Evolutionary conservation across 371 early-diverging fungal species (phyloP).

Genomic region (Syncephalis plumigaleata): DNA sequence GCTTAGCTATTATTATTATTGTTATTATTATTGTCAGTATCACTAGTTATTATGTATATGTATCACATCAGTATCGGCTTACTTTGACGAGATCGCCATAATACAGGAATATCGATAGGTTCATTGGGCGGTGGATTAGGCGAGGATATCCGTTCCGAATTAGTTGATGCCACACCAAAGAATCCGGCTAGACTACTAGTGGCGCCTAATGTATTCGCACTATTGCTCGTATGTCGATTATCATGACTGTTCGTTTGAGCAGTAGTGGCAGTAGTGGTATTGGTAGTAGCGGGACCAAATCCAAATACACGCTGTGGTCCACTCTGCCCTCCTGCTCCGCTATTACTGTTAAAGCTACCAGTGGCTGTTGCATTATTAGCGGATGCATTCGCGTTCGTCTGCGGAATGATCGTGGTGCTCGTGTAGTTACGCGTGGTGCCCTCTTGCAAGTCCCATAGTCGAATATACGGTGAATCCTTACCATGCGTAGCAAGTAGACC

Average conservation of each 20-base stretch:
- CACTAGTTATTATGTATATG: conserved; percentile 32
- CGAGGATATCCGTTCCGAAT: conserved; percentile 6
- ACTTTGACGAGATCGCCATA: conserved; percentile 6
- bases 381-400: no score
- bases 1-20: conserved; percentile 14
- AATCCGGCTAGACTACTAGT: background rate
- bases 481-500: conserved; percentile 47
- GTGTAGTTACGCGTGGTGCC: conserved; percentile 9
- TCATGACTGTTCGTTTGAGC: background rate
- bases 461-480: conserved; percentile 30
- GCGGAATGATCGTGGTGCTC: background rate
- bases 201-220: conserved; percentile 1
- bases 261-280: no score
- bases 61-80: conserved; percentile 41
- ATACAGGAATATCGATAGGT: no score
- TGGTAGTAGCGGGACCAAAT: conserved; percentile 1
- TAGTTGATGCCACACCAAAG: conserved; percentile 4
- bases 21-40: no score
- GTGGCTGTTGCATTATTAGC: background rate
- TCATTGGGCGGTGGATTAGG: no score
- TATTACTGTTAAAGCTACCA: no score
- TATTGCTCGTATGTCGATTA: background rate
- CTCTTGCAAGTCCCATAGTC: conserved; percentile 50
- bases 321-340: no score
- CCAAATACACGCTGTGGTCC: background rate